Base-by-base conservation (phyloP, 1,284 basidiomycete genomes). In the Malassezia slooffiae region DNA sequence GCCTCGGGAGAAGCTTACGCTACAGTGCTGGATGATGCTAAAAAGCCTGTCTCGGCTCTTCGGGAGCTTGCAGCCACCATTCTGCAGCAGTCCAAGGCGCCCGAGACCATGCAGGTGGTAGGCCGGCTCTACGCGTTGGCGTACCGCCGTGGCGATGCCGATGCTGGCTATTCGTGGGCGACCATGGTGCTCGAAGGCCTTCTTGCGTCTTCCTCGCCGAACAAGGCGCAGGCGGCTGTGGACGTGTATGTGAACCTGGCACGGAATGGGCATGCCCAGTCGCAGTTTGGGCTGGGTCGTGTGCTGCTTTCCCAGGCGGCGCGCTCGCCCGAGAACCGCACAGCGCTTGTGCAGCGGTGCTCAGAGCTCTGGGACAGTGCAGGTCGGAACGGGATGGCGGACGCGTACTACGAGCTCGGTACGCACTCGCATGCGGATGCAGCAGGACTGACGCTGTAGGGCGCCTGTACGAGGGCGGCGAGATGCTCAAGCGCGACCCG, bases 331-430 rank as follows among this genome's bases (percentile, higher is more conserved):
- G 15, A 48, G 41, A 13, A 49, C 41, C 43, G 51, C 44, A 10
- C 21, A 27, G 5, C 46, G 27, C 34, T 32, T 2, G 28, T 61
- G 13, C 37, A 50, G 8, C 41, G 55, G 28, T 42, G 50, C 11
- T 41, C 46, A 19, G 47, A 41, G 7, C 50, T 62, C 13, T 62
- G 58, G 36, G 52, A 47, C 1, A 41, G 55, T 15, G 58, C 60
- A 5, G 59, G 58, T 4, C 46, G 54, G 15, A 47, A 41, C 27
- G 60, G 60, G 12, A 49, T 57, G 2, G 41, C 51, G n/a, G 60
- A 62, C 20, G 60, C 58, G 0, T 62, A 58, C 58, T 62, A 55
- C 41, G 60, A 62, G 32, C 49, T 62, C 0, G 58, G n/a, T n/a
- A n/a, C n/a, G n/a, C n/a, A n/a, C n/a, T n/a, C n/a, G n/a, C n/a